phyloP scores from a whole-genome alignment of 352 stramenopile species.

The Phytophthora constricta region DNA sequence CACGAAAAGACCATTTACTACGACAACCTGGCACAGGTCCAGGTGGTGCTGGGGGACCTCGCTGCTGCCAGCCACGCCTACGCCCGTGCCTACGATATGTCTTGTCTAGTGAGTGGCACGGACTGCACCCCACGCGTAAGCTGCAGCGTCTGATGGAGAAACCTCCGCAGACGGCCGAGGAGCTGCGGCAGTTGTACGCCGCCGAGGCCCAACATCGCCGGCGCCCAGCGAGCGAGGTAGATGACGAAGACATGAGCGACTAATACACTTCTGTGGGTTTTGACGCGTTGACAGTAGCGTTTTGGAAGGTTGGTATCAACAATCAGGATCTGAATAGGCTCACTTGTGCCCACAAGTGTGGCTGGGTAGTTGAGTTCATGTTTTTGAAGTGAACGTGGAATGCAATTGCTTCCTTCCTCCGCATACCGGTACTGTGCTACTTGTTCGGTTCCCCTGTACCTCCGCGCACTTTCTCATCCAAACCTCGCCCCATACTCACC shows the following conservation, averaged over 20 bases:
- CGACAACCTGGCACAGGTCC: constrained; percentile 81
- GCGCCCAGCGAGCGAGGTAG: constrained; percentile 32
- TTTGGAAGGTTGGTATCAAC: neutral
- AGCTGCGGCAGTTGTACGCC: constrained; percentile 67
- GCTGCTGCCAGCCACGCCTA: constrained; percentile 60
- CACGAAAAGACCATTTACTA: constrained; percentile 90
- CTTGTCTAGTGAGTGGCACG: constrained; percentile 64
- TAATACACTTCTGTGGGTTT: neutral
- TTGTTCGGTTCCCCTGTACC: too few relatives aligned
- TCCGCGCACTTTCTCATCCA: too few relatives aligned
- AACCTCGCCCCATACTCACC: too few relatives aligned
- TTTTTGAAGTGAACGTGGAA: too few relatives aligned
- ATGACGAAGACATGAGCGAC: constrained; percentile 37
- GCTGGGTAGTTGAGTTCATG: neutral
- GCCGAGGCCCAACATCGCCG: constrained; percentile 48
- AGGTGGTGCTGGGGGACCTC: constrained; percentile 67
- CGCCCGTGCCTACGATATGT: constrained; percentile 56
- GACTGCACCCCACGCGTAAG: constrained; percentile 70
- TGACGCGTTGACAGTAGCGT: neutral
- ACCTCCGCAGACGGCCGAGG: constrained; percentile 64
- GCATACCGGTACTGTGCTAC: too few relatives aligned
- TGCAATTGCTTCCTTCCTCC: too few relatives aligned
- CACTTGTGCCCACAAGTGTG: neutral
- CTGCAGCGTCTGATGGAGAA: constrained; percentile 63
- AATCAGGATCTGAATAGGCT: neutral